Base-by-base conservation (phyloP, 225 moss, liverwort and hornwort genomes). In the Pseudisothecium myosuroides region DNA sequence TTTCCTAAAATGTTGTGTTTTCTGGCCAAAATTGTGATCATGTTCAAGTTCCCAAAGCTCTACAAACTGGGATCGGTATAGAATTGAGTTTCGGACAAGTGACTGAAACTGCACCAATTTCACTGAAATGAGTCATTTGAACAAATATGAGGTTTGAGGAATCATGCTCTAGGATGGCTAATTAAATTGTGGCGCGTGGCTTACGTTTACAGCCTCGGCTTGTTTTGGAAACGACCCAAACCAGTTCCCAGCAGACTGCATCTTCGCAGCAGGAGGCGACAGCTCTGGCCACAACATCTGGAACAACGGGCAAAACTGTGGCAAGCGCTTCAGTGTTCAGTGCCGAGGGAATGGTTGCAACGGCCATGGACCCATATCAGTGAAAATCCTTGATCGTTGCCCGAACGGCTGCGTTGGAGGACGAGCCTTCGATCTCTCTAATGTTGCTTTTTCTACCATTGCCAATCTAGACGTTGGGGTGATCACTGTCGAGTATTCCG, bases 381-480 rank as follows among this genome's bases (percentile, higher is more conserved):
- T 93, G 76, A 79, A 85, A 80, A 77, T 93, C 28, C 9, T 94
- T 7, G 93, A 94, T 20, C 87, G 76, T 8, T 93, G 94, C 79
- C 92, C 90, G 5, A 74, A 67, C 23, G 95, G 94, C 37, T 94
- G 94, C 87, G 0, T 0, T 36, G 88, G 83, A 14, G 90, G 92
- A 17, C 88, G 93, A 49, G 89, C 92, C 15, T 95, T 95, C 50
- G 95, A 95, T 67, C 92, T 95, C 6, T 95, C 94, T 9, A 1
- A 82, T 5, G 9, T 9, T 18, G 83, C 88, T 7, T 88, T 88
- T 37, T 4, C 76, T 7, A 13, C 83, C 55, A 88, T 88, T 14
- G 88, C 88, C 45, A 28, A 83, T 76, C 21, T 23, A 6, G 56
- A 88, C 55, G 88, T 88, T 28, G 88, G 88, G 36, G 88, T 83